Evolutionary conservation across 1,284 basidiomycete genomes (phyloP), one percentile per base, ranked within the genome.

Genomic region (Rhodofomes roseus): DNA sequence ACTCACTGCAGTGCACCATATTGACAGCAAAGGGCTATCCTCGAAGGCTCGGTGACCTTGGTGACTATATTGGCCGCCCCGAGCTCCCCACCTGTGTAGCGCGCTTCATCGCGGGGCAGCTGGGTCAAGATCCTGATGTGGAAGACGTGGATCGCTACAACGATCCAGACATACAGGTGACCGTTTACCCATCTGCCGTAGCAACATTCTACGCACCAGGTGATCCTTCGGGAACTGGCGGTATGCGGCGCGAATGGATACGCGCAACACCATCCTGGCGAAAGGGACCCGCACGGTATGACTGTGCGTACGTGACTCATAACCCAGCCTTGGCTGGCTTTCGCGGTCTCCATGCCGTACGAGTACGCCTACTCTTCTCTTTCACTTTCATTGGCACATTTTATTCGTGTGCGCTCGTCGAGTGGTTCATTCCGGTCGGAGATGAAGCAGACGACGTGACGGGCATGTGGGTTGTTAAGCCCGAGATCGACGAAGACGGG

Each of bases 151-250:
- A 22, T 20, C 27, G 36, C 12, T 7, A 27, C n/a, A 11, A 4
- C 6, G 25, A 37, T 22, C 22, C 37, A 20, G 22, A 37, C 36
- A 23, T 52, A 6, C 36, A 20, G 16, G 48, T 40, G 5, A 22
- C 2, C 41, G 40, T 66, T 2, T 65, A 57, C 16, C 54, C 55
- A 3, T 70, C 67, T 1, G 65, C 65, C 0, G 44, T 56, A 0
- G 62, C 67, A 0, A 54, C 46, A 0, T 71, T 59, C 44, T 65
- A 65, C 56, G 69, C 71, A 14, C 71, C 68, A 1, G 71, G 69
- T 56, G 71, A 73, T 22, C 56, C 36, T 1, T 68, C 56, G n/a
- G 68, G 69, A 0, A 16, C 57, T 1, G 55, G 56, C 1, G 67
- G 71, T 1, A 69, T 73, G 71, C 60, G 59, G 9, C 59, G 41